Conservation (phyloP, 2,329 filamentous ascomycete species). For the Uncinocarpus reesii region DNA sequence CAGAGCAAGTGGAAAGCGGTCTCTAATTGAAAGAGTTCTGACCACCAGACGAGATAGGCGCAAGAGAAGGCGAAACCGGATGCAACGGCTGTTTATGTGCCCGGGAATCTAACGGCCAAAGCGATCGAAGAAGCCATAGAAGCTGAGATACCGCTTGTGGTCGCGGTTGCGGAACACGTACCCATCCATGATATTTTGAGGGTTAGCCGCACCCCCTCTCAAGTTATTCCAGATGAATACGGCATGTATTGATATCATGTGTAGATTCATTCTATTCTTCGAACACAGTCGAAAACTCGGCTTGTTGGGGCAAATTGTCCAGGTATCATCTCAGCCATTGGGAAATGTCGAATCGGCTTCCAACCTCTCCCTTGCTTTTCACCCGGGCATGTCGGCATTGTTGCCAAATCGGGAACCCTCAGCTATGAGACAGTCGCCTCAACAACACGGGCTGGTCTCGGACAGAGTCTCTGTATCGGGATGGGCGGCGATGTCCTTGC, state of each 20-base stretch:
- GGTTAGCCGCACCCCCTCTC: slow-evolving; percentile 31
- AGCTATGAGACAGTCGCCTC: slow-evolving; percentile 72
- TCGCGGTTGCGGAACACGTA: slow-evolving; percentile 70
- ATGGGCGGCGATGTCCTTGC: slow-evolving; percentile 67
- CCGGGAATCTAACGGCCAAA: slow-evolving; percentile 59
- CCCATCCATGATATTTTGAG: slow-evolving; percentile 67
- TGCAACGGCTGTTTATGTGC: slow-evolving; percentile 70
- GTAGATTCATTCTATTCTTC: slow-evolving; percentile 58
- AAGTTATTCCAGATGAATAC: neutral
- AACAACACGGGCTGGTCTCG: slow-evolving; percentile 61
- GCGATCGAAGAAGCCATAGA: slow-evolving; percentile 74
- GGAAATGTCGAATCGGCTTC: slow-evolving; percentile 62
- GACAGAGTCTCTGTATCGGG: slow-evolving; percentile 66
- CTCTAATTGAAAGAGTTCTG: neutral
- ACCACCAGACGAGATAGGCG: slow-evolving; percentile 40
- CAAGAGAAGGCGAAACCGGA: slow-evolving; percentile 62
- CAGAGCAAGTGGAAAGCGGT: neutral
- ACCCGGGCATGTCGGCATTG: slow-evolving; percentile 60
- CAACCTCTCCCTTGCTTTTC: slow-evolving; percentile 64
- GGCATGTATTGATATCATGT: neutral
- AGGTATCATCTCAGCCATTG: slow-evolving; percentile 65
- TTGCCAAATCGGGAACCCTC: slow-evolving; percentile 70
- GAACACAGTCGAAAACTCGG: slow-evolving; percentile 59
- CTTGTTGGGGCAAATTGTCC: slow-evolving; percentile 74
- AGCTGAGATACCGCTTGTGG: slow-evolving; percentile 65